Conservation (phyloP, 2,329 filamentous ascomycete species). For the Cyphellophora attinorum region DNA sequence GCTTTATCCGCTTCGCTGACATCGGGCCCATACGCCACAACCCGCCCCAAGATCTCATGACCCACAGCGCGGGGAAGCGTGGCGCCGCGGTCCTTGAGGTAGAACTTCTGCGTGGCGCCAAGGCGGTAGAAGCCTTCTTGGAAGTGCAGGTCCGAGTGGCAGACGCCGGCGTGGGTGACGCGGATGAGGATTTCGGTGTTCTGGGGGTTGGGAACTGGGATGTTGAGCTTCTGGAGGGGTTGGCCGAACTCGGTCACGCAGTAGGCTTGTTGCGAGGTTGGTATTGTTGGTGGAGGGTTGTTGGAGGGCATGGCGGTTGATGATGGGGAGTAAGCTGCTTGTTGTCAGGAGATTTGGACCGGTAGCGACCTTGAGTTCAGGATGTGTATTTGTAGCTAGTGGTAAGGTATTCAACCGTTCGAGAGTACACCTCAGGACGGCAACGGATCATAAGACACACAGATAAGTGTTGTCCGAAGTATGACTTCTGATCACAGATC, state of each 20-base stretch:
- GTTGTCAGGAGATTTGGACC: no score
- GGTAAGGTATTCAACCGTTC: no score
- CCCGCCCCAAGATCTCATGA: slow-evolving; percentile 55
- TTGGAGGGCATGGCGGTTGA: no score
- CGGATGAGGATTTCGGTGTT: slow-evolving; percentile 4
- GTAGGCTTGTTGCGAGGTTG: slow-evolving; percentile 1
- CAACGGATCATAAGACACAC: no score
- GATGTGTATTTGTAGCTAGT: no score
- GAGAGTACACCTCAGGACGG: no score
- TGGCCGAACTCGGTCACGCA: slow-evolving; percentile 5
- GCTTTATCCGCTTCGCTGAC: neutral
- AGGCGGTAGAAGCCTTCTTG: slow-evolving; percentile 32
- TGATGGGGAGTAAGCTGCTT: no score
- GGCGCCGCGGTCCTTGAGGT: slow-evolving; percentile 32
- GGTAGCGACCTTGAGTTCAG: no score
- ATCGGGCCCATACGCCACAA: slow-evolving; percentile 23
- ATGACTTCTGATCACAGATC: no score
- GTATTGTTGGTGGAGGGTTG: no score
- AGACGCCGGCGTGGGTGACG: slow-evolving; percentile 6
- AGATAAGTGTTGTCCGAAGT: no score
- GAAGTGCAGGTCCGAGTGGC: slow-evolving; percentile 37
- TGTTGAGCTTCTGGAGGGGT: slow-evolving; percentile 8
- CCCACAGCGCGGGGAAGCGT: slow-evolving; percentile 31
- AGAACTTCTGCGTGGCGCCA: slow-evolving; percentile 6
- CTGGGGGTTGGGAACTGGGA: slow-evolving; percentile 2